A percentile compares a stretch with the other conserved stretches of the same genome.
Conservation (phyloP, 768 basidiomycete species). For the Amanita polypyramis region DNA sequence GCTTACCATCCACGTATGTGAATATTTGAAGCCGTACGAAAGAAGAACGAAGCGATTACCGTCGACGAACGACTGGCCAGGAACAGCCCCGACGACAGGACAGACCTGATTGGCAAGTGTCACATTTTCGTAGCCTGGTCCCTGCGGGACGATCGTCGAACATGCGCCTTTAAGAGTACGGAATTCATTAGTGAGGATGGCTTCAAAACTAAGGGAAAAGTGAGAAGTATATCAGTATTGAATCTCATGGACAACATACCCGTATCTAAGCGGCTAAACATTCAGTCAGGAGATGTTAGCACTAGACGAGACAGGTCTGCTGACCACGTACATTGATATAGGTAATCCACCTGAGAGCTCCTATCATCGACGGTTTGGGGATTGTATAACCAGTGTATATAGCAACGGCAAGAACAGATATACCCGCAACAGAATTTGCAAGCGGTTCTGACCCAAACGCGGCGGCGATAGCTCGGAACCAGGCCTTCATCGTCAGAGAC, state of each 20-base stretch:
- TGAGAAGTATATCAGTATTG: not conserved
- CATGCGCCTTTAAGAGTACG: conserved; percentile 54
- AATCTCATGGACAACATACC: conserved; percentile 9
- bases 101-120: conserved; percentile 64
- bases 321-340: conserved; percentile 41
- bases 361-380: conserved; percentile 54
- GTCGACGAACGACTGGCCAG: conserved; percentile 50
- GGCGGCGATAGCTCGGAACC: conserved; percentile 63
- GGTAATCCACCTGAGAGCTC: conserved; percentile 57
- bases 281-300: not conserved
- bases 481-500: conserved; percentile 59
- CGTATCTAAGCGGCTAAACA: conserved; percentile 14
- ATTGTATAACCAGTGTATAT: conserved; percentile 30
- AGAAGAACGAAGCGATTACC: conserved; percentile 42
- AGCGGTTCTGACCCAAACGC: conserved; percentile 47
- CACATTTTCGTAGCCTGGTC: conserved; percentile 49
- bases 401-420: conserved; percentile 21
- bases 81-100: conserved; percentile 50
- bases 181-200: conserved; percentile 78
- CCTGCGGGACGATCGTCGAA: conserved; percentile 44
- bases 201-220: conserved; percentile 38
- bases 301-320: not conserved
- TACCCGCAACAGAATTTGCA: conserved; percentile 47
- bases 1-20: conserved; percentile 33
- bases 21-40: conserved; percentile 37